Evolutionary conservation across 2,329 filamentous ascomycete species (phyloP).

Genomic region (Aspergillus viridinutans): DNA sequence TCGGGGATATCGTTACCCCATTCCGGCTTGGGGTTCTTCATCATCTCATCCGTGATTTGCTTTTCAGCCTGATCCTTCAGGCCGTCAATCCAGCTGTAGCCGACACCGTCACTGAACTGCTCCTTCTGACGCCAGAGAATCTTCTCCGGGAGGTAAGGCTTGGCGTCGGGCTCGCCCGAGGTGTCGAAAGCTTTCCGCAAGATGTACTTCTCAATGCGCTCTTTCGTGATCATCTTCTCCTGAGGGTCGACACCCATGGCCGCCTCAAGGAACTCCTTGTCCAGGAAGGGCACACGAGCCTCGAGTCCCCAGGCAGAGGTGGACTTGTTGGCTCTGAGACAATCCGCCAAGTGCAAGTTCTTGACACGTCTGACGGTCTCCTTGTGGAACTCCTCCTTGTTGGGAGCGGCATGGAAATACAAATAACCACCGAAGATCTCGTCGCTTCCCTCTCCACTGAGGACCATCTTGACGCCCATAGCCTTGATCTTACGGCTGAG

Average conservation of each 20-base stretch:
- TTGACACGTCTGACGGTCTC: slow-evolving; percentile 93
- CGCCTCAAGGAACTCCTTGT: slow-evolving; percentile 92
- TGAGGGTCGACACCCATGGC: slow-evolving; percentile 90
- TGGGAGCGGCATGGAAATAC: slow-evolving; percentile 93
- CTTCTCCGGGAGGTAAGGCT: slow-evolving; percentile 89
- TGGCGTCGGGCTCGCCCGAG: slow-evolving; percentile 70
- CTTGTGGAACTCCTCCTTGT: slow-evolving; percentile 88
- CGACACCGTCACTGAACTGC: slow-evolving; percentile 97
- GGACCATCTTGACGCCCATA: slow-evolving; percentile 99
- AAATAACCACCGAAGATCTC: slow-evolving; percentile 98
- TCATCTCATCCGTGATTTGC: slow-evolving; percentile 92
- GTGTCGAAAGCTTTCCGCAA: slow-evolving; percentile 97
- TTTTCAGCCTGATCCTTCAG: slow-evolving; percentile 91
- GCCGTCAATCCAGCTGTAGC: slow-evolving; percentile 97
- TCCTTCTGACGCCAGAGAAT: slow-evolving; percentile 99
- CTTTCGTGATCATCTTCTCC: slow-evolving; percentile 93
- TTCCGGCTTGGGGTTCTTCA: slow-evolving; percentile 95
- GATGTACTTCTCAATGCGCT: slow-evolving; percentile 94
- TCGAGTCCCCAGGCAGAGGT: slow-evolving; percentile 97
- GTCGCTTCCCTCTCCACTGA: slow-evolving; percentile 93
- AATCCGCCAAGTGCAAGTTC: slow-evolving; percentile 95
- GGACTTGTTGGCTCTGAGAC: slow-evolving; percentile 97
- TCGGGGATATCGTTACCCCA: slow-evolving; percentile 93
- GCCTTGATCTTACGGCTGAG: slow-evolving; percentile 98
- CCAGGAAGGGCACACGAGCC: slow-evolving; percentile 94